These are phyloP conservation scores for Stachybotrys chlorohalonatus DNA, from an alignment of 2,329 filamentous ascomycete genomes.

Conservation along the genomic window DNA sequence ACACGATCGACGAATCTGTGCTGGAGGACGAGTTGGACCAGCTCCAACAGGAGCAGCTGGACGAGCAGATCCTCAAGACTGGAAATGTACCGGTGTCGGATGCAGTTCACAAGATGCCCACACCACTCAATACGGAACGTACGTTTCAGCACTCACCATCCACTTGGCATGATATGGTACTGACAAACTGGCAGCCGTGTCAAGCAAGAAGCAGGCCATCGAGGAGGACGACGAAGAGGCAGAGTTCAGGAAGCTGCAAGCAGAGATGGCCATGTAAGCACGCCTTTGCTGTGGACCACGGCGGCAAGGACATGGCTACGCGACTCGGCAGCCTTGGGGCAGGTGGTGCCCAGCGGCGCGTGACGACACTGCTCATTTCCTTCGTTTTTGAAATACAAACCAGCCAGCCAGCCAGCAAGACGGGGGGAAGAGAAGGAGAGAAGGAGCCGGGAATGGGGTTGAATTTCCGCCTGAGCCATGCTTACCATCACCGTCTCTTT, in stretches of 20 bases:
- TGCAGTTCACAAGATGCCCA: constrained; percentile 67
- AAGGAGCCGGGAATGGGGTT: constrained; percentile 3
- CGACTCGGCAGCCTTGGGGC: neutral
- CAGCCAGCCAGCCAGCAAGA: no score
- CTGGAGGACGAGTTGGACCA: constrained; percentile 77
- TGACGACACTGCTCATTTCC: neutral
- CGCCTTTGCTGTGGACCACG: neutral
- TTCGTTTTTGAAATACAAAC: neutral
- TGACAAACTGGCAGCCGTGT: constrained; percentile 17
- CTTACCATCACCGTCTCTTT: constrained; percentile 6
- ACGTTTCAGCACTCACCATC: constrained; percentile 29
- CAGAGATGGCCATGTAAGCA: constrained; percentile 88
- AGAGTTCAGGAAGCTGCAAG: constrained; percentile 85
- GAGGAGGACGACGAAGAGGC: constrained; percentile 94
- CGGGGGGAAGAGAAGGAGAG: neutral
- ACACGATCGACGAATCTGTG: constrained; percentile 74
- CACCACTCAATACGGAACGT: constrained; percentile 67
- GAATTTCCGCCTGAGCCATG: constrained; percentile 7
- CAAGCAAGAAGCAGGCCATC: constrained; percentile 29
- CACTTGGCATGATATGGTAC: neutral
- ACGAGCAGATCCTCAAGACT: constrained; percentile 88
- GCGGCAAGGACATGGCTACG: constrained; percentile 3
- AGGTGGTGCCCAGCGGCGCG: neutral
- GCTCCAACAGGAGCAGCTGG: constrained; percentile 85
- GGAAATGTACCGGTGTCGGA: constrained; percentile 76